phyloP scores from a whole-genome alignment of 371 early-diverging fungal genomes.

The Apophysomyces ossiformis region DNA sequence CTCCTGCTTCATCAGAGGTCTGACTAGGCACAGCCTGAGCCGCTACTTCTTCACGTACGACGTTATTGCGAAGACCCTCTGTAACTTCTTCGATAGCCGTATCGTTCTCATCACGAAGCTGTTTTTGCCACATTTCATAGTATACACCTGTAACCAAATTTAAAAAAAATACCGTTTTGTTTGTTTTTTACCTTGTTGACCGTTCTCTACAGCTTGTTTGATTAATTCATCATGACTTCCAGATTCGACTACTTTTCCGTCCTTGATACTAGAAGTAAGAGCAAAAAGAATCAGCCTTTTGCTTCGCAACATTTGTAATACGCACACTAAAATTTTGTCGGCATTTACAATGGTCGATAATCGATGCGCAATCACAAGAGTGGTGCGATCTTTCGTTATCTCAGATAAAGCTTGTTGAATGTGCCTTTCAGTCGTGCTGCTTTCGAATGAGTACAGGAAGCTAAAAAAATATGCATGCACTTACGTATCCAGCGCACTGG shows the following conservation, averaged over 20 bases:
- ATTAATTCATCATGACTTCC: slow-evolving; percentile 90
- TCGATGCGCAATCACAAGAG: slow-evolving; percentile 95
- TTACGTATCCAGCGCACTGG: slow-evolving; percentile 65
- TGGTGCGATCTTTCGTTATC: slow-evolving; percentile 84
- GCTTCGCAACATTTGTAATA: neutral
- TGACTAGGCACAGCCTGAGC: neutral
- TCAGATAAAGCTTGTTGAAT: slow-evolving; percentile 71
- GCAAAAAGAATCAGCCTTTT: neutral
- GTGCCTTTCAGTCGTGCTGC: slow-evolving; percentile 76
- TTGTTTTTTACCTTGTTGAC: slow-evolving; percentile 24
- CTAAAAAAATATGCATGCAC: neutral
- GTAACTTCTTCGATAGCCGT: neutral
- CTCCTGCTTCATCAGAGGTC: neutral
- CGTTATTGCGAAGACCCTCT: neutral
- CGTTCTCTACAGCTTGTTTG: slow-evolving; percentile 27
- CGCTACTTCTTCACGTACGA: neutral
- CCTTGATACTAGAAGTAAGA: slow-evolving; percentile 48
- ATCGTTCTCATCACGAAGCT: slow-evolving; percentile 69
- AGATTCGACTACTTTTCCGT: slow-evolving; percentile 84
- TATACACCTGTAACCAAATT: slow-evolving; percentile 58
- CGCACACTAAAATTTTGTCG: slow-evolving; percentile 73
- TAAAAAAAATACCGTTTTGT: neutral
- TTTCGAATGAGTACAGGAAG: slow-evolving; percentile 4
- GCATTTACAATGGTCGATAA: slow-evolving; percentile 84
- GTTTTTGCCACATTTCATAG: slow-evolving; percentile 90